Base-by-base conservation (phyloP, 495 filamentous ascomycete genomes). In the Polyplosphaeria fusca region DNA sequence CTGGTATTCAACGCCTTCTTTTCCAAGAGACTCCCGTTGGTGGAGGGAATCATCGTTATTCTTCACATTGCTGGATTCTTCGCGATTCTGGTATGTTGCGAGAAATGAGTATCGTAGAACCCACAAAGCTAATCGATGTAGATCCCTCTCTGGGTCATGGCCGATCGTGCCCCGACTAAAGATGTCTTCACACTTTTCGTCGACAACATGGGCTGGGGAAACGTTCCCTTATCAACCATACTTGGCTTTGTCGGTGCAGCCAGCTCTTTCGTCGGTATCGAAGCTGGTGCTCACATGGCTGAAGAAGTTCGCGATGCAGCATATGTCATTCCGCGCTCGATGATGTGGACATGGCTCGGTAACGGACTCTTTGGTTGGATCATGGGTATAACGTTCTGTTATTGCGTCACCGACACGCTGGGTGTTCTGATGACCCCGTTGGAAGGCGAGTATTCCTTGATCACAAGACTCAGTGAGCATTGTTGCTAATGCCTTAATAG, bases 81-180 rank as follows among this genome's bases (percentile, higher is more conserved):
- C 43, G 73, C 68, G 5, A 68, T 81, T 43, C 52, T 80, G 4
- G 75, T 80, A n/a, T n/a, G n/a, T n/a, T n/a, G n/a, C n/a, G n/a
- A n/a, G n/a, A n/a, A n/a, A n/a, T n/a, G n/a, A n/a, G n/a, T n/a
- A n/a, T n/a, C n/a, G n/a, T n/a, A n/a, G n/a, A n/a, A n/a, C n/a
- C n/a, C n/a, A n/a, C n/a, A n/a, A n/a, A n/a, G n/a, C n/a, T n/a
- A n/a, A n/a, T n/a, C n/a, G n/a, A n/a, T n/a, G n/a, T n/a, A n/a
- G n/a, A n/a, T n/a, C 7, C 30, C 30, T 35, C 30, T 35, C 7
- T 69, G 63, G 64, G 60, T 66, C 3, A 58, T 74, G 22, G 65
- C 69, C 9, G 66, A 67, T 14, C 68, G 67, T 35, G 51, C 52
- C 3, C 44, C 65, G 11, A 53, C 69, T 2, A 45, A 55, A 7